Evolutionary conservation across 1,284 basidiomycete species (phyloP), one percentile per base, ranked within the genome.

Genomic region (Anthracocystis walkeri): DNA sequence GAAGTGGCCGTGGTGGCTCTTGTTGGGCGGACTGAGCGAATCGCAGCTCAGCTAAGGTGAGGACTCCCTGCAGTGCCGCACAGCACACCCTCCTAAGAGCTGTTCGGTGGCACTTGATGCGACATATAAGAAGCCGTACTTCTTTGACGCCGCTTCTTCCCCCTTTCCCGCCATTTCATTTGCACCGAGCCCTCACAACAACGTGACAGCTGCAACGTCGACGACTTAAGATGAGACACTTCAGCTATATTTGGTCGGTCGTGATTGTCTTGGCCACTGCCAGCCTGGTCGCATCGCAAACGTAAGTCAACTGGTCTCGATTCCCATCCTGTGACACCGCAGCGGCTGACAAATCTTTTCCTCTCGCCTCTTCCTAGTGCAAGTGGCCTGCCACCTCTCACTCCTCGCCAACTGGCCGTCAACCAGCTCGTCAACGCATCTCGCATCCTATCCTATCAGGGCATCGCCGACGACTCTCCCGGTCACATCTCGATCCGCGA

Each of bases 361-460:
- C 25, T 12, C n/a, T 11, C 33, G 21, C 53, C 59, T 12, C 11
- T 27, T 31, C 27, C 4, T 6, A 16, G 35, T 38, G 35, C 29
- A 29, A 49, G 48, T 11, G 48, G 72, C 16, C 58, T 75, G 4
- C 72, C 72, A 0, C 27, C 49, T 25, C 63, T 75, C n/a, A 69
- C 72, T 11, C 66, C 66, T 6, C 65, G 72, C 11, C 66, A 75
- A 45, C 63, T 75, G 21, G 73, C 73, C 3, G 68, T 71, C 29
- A 60, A 64, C 21, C 67, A 75, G 42, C 65, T 75, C n/a, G 73
- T 75, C 46, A 75, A 75, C 38, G 73, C 73, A 8, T 75, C 73
- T 14, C 73, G 73, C 50, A 75, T 75, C 35, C 63, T 75, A 6
- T 67, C 73, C 14, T 56, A 33, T 3, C 62, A 70, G 11, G 64